Percentiles rank a stretch among this genome's conserved stretches.
These are phyloP conservation scores for Solanum phureja DNA, from an alignment of 257 asterid genomes.

Conservation along the genomic window DNA sequence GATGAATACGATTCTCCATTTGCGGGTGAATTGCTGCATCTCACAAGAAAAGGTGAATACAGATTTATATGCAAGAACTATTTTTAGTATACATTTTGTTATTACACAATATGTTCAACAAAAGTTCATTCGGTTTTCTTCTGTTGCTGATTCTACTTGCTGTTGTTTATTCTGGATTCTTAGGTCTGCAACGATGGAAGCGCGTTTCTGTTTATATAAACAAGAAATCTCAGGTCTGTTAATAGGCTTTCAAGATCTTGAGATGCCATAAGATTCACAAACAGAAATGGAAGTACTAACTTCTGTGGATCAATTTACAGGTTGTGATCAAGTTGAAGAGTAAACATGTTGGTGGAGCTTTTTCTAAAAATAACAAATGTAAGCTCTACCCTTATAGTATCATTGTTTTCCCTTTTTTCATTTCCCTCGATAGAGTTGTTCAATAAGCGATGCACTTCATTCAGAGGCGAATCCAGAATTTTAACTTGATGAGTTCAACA, in stretches of 20 bases:
- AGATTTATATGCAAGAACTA: neutral
- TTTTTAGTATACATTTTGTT: neutral
- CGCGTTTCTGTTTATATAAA: slow-evolving; percentile 52
- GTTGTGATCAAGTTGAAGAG: slow-evolving; percentile 54
- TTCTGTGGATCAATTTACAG: slow-evolving; percentile 19
- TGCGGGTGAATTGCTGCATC: slow-evolving; percentile 67
- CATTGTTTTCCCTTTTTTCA: neutral
- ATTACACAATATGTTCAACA: neutral
- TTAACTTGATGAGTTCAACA: neutral
- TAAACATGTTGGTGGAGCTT: slow-evolving; percentile 73
- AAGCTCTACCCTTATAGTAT: slow-evolving; percentile 3
- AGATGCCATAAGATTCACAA: neutral
- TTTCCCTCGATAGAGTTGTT: neutral
- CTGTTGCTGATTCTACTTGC: neutral
- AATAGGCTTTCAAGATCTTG: neutral
- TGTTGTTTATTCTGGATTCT: slow-evolving; percentile 4
- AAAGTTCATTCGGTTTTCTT: neutral
- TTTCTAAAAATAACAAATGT: slow-evolving; percentile 71
- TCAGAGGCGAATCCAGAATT: neutral
- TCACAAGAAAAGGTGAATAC: slow-evolving; percentile 52
- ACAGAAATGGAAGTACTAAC: neutral
- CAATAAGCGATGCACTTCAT: neutral
- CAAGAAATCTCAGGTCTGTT: slow-evolving; percentile 47
- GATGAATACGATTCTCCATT: slow-evolving; percentile 48
- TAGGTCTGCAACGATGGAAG: slow-evolving; percentile 68